A percentile compares a stretch with the other conserved stretches of the same genome.
These are phyloP conservation scores for Fusarium multiceps DNA, from an alignment of 2,329 filamentous ascomycete genomes.

Conservation along the genomic window DNA sequence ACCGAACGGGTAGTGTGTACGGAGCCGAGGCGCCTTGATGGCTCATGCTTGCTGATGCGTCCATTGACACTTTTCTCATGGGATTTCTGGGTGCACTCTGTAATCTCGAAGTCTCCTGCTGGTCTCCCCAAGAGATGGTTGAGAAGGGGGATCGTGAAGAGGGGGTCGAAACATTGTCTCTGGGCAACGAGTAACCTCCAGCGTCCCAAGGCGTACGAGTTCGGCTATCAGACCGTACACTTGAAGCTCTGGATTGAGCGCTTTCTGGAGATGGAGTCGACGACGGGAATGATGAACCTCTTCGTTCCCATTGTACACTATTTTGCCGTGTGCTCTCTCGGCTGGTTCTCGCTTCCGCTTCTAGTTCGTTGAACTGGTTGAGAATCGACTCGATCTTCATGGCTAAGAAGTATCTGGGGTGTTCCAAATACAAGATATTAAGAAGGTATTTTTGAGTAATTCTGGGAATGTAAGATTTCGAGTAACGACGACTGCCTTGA, in stretches of 20 bases:
- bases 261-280: constrained; percentile 52
- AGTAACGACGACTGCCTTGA: not conserved
- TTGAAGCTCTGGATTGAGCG: constrained; percentile 39
- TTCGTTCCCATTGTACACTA: constrained; percentile 9
- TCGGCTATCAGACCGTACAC: constrained; percentile 38
- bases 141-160: constrained; percentile 39
- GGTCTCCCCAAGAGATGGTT: constrained; percentile 43
- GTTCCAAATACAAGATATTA: constrained; percentile 15
- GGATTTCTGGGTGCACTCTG: constrained; percentile 36
- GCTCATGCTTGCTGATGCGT: constrained; percentile 41
- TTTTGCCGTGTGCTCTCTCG: constrained; percentile 19
- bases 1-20: constrained; percentile 44
- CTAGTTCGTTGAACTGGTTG: constrained; percentile 41
- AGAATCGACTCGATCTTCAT: constrained; percentile 40
- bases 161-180: constrained; percentile 54
- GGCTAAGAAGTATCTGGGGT: constrained; percentile 3
- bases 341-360: constrained; percentile 12
- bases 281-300: constrained; percentile 39
- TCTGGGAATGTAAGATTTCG: constrained; percentile 13
- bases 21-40: constrained; percentile 29
- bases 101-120: constrained; percentile 30
- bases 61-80: constrained; percentile 49
- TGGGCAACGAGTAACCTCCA: constrained; percentile 60
- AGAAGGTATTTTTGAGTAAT: constrained; percentile 2
- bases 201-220: constrained; percentile 63